Percentiles rank a stretch among this genome's conserved stretches.
Conservation (phyloP, 2,329 filamentous ascomycete species). For the Microdochium trichocladiopsis region DNA sequence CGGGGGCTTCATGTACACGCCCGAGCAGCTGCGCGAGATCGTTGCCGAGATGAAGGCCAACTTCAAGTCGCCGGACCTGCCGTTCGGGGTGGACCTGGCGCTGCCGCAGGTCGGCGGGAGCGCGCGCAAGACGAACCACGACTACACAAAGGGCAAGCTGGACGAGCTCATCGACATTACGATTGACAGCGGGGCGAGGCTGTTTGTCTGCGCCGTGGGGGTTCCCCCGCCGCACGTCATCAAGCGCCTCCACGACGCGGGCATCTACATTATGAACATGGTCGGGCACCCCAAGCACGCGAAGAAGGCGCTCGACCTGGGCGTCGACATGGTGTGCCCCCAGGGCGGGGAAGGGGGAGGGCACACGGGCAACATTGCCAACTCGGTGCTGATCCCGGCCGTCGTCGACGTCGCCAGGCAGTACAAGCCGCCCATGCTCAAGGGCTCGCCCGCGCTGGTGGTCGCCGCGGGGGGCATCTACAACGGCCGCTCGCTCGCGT, state of each 20-base stretch:
- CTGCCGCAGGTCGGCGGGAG: conserved; percentile 80
- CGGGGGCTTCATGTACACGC: conserved; percentile 65
- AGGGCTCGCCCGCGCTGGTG: conserved; percentile 66
- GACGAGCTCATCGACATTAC: conserved; percentile 84
- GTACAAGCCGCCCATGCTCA: conserved; percentile 64
- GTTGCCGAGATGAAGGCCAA: conserved; percentile 79
- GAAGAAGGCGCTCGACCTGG: conserved; percentile 76
- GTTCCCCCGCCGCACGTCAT: conserved; percentile 72
- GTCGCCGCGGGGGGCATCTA: conserved; percentile 85
- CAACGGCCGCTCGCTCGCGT: conserved; percentile 74
- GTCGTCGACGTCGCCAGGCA: conserved; percentile 75
- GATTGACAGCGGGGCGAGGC: conserved; percentile 71
- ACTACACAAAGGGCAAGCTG: conserved; percentile 86
- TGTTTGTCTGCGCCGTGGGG: conserved; percentile 86
- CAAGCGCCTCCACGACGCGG: conserved; percentile 68
- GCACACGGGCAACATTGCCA: conserved; percentile 83
- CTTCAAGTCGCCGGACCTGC: conserved; percentile 58
- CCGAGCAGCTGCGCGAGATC: conserved; percentile 68
- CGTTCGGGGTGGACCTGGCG: conserved; percentile 88
- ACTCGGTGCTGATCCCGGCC: conserved; percentile 77
- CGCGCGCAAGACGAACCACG: conserved; percentile 88
- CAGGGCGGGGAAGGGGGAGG: conserved; percentile 93
- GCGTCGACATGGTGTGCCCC: conserved; percentile 85
- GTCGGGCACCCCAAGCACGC: conserved; percentile 90
- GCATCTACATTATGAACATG: conserved; percentile 94